phyloP scores from a whole-genome alignment of 768 basidiomycete genomes.

The Lactarius pseudohatsudake region DNA sequence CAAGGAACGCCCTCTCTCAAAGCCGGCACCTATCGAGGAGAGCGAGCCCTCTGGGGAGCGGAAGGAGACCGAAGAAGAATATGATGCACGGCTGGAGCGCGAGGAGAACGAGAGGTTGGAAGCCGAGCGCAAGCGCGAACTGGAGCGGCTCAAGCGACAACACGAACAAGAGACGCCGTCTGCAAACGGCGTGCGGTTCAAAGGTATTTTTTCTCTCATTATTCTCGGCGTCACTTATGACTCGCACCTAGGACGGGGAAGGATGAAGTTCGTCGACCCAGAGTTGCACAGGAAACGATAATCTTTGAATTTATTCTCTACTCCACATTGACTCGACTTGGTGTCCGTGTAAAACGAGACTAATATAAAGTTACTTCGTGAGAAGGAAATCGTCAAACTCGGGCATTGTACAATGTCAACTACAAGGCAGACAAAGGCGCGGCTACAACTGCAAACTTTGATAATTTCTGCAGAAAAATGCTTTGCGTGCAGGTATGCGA shows the following conservation, averaged over 20 bases:
- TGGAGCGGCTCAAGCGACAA: constrained; percentile 48
- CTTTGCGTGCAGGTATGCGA: constrained; percentile 28
- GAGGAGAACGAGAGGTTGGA: constrained; percentile 63
- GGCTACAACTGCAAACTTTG: constrained; percentile 22
- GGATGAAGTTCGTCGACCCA: constrained; percentile 69
- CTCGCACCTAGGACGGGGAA: constrained; percentile 49
- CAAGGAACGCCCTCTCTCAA: constrained; percentile 29
- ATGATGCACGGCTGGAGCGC: constrained; percentile 64
- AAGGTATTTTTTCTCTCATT: constrained; percentile 43
- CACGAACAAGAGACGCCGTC: constrained; percentile 36
- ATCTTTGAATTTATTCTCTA: constrained; percentile 8
- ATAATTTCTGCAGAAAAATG: constrained; percentile 20
- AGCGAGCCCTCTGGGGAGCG: constrained; percentile 8
- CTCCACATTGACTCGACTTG: constrained; percentile 8
- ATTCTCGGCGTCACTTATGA: constrained; percentile 7
- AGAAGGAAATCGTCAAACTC: constrained; percentile 14
- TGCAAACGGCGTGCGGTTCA: constrained; percentile 58
- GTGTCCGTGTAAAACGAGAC: constrained; percentile 15
- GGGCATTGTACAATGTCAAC: constrained; percentile 22
- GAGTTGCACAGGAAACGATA: constrained; percentile 41
- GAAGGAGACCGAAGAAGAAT: constrained; percentile 69
- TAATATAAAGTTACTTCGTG: constrained; percentile 26
- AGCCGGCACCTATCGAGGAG: constrained; percentile 3
- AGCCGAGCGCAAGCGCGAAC: constrained; percentile 45
- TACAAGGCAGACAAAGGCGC: constrained; percentile 2